phyloP scores from a whole-genome alignment of 1,284 basidiomycete species.

The Ceratobasidium sp. region DNA sequence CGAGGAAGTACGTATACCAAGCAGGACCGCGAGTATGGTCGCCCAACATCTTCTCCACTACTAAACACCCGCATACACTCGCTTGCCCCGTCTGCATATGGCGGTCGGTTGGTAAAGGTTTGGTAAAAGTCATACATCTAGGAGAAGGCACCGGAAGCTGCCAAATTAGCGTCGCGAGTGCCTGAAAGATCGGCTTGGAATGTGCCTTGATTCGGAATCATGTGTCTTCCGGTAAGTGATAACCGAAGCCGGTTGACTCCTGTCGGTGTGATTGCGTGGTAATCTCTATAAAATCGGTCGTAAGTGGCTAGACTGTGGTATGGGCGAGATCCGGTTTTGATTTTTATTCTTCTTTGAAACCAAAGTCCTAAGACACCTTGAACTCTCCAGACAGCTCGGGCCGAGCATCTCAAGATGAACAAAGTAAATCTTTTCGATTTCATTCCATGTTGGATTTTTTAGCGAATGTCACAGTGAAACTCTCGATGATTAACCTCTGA shows the following conservation, averaged over 20 bases:
- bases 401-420: background rate
- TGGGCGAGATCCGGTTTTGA: background rate
- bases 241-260: conserved; percentile 17
- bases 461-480: no score
- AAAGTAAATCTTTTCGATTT: background rate
- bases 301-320: background rate
- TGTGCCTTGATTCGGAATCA: background rate
- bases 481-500: conserved; percentile 62
- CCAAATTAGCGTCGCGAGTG: conserved; percentile 22
- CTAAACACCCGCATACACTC: conserved; percentile 19
- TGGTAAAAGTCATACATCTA: background rate
- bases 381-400: no score
- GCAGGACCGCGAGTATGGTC: no score
- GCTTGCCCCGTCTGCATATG: conserved; percentile 10
- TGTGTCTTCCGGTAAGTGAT: conserved; percentile 13
- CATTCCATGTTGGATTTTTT: background rate
- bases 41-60: background rate
- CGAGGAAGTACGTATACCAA: conserved; percentile 2
- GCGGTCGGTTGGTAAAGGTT: background rate
- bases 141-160: conserved; percentile 43
- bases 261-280: background rate
- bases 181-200: conserved; percentile 23
- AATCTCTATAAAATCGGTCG: background rate
- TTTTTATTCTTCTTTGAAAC: background rate
- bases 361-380: background rate